Evolutionary conservation across 2,329 filamentous ascomycete genomes (phyloP).

Genomic region (Ploettnerulaceae sp.): DNA sequence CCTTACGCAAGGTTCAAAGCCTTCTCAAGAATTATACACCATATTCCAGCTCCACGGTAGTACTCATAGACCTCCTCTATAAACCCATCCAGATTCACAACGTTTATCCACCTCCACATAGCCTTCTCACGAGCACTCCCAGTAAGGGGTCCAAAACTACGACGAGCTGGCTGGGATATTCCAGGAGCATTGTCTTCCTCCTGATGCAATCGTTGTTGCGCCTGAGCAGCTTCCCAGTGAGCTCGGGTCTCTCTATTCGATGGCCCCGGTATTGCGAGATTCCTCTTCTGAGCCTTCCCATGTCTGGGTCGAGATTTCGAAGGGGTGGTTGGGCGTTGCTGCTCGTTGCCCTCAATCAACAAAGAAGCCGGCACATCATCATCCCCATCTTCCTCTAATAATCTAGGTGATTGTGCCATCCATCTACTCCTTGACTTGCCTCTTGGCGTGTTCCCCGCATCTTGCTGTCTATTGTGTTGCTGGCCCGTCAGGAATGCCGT

Average conservation of each 20-base stretch:
- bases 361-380: constrained; percentile 61
- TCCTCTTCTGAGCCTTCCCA: constrained; percentile 18
- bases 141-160: constrained; percentile 42
- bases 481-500: constrained; percentile 29
- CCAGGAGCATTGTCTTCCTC: constrained; percentile 35
- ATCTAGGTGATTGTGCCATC: constrained; percentile 32
- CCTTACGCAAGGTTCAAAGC: constrained; percentile 53
- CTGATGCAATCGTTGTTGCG: constrained; percentile 46
- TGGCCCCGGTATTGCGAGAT: constrained; percentile 38
- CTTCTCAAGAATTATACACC: constrained; percentile 58
- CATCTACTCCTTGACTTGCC: constrained; percentile 21
- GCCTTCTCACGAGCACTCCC: constrained; percentile 61
- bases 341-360: constrained; percentile 51
- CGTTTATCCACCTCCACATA: constrained; percentile 69
- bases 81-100: constrained; percentile 65
- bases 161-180: constrained; percentile 39
- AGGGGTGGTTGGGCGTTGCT: constrained; percentile 24
- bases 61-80: constrained; percentile 65
- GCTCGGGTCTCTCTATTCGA: constrained; percentile 42
- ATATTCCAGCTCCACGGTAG: constrained; percentile 62
- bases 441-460: constrained; percentile 9
- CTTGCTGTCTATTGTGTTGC: constrained; percentile 15
- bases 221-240: constrained; percentile 52
- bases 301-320: constrained; percentile 23
- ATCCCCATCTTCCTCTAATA: constrained; percentile 33